Evolutionary conservation across 1,139 yeast species (phyloP), one percentile per base, ranked within the genome.

Genomic region (Yamadazyma atmosphaerica): DNA sequence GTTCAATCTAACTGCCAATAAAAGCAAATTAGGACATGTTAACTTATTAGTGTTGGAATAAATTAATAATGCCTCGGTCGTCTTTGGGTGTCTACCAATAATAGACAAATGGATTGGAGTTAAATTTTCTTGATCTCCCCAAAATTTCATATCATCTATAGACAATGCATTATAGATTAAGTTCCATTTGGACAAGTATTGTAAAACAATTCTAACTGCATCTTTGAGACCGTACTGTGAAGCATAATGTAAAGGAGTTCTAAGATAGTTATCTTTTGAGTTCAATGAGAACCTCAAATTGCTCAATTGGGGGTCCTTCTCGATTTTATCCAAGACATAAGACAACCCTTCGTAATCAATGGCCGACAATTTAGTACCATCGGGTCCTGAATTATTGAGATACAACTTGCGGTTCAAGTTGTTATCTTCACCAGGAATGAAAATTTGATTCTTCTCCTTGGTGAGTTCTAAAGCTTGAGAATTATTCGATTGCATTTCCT

Each of bases 201-300:
- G 68, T 18, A 89, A 61, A 25, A 90, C 68, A 9, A 80, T 68
- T 17, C 65, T 65, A 2, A 88, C 72, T 31, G 83, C 79, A 37
- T 76, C 78, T 44, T 77, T 79, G 40, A 90, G 70, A 0, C 98
- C 98, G 57, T 83, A 88, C 54, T 87, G 95, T 1, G 95, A 83
- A 12, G 96, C 81, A 60, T 90, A 90, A 62, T 92, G 98, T 40
- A 92, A 67, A 0, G 98, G 96, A 1, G 96, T 85, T 46, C 97
- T 75, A 42, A 72, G 72, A 54, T 88, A 86, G 44, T 79, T 81
- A 57, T 92, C 98, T 34, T 75, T 74, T 32, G 83, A 81, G 38
- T 81, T 63, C 33, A 89, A 66, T 42, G 83, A 72, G 11, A 72
- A 69, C 8, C 79, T 79, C 35, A 49, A 45, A 25, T 49, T 49